These are phyloP conservation scores for Lactarius indigo DNA, from an alignment of 768 basidiomycete species.

Conservation along the genomic window DNA sequence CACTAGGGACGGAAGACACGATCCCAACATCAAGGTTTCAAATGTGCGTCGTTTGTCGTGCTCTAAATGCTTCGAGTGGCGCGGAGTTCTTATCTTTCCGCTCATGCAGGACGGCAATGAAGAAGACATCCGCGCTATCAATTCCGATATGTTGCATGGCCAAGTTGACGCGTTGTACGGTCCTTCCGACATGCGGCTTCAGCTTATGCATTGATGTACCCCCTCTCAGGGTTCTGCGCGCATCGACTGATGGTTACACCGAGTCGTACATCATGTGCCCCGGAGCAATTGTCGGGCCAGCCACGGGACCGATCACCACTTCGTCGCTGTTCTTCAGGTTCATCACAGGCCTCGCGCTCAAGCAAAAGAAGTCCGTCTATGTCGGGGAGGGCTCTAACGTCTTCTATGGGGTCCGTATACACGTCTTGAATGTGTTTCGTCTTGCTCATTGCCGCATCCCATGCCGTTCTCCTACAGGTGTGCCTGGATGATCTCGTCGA, in stretches of 20 bases:
- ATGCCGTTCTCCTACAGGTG: neutral
- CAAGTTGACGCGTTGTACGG: conserved; percentile 17
- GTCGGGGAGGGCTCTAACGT: neutral
- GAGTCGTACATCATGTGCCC: conserved; percentile 15
- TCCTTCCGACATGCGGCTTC: neutral
- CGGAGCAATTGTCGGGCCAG: conserved; percentile 2
- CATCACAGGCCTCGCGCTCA: neutral
- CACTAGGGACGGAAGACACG: conserved; percentile 6
- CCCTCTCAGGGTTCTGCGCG: neutral
- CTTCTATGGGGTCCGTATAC: neutral
- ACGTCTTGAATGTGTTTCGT: neutral
- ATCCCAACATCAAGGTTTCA: conserved; percentile 5
- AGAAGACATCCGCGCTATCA: conserved; percentile 17
- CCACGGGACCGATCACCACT: neutral
- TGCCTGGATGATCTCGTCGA: neutral
- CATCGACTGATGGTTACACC: neutral
- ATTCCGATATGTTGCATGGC: conserved; percentile 15
- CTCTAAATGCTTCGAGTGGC: neutral
- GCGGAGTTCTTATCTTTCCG: neutral
- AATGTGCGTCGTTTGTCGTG: conserved; percentile 1
- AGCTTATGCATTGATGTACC: neutral
- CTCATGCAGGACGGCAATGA: conserved; percentile 6
- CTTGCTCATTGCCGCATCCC: neutral
- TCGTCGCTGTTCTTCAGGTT: neutral
- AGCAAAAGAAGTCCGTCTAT: neutral